These are phyloP conservation scores for Porcisia hertigi DNA, from an alignment of 208 protist genomes.

Conservation along the genomic window DNA sequence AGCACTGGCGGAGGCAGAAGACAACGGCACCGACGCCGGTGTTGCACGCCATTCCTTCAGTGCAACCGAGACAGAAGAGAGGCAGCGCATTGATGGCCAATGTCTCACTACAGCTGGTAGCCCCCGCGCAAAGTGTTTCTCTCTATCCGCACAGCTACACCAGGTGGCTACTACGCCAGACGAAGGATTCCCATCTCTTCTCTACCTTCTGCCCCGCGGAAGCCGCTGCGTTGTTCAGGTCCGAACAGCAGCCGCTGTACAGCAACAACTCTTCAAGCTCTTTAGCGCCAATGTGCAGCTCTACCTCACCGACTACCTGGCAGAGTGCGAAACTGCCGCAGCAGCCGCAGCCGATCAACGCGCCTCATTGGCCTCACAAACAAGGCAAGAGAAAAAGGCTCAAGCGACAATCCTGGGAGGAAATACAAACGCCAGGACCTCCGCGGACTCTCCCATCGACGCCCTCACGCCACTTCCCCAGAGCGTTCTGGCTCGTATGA, in stretches of 20 bases:
- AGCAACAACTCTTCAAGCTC: constrained; percentile 26
- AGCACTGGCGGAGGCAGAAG: background rate
- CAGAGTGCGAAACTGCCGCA: constrained; percentile 11
- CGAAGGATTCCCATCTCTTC: constrained; percentile 50
- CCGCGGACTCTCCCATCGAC: background rate
- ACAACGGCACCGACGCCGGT: background rate
- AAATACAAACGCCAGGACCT: background rate
- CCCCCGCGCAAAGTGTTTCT: constrained; percentile 14
- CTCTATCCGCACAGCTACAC: constrained; percentile 30
- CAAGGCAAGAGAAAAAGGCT: background rate
- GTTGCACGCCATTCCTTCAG: background rate
- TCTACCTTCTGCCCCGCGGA: constrained; percentile 45
- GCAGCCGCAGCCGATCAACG: background rate
- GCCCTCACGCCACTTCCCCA: constrained; percentile 28
- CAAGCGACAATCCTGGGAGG: background rate
- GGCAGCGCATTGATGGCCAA: constrained; percentile 7
- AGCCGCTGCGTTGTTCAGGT: constrained; percentile 28
- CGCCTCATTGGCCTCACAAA: background rate
- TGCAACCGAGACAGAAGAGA: constrained; percentile 8
- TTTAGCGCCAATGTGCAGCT: constrained; percentile 31
- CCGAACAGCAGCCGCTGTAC: constrained; percentile 23
- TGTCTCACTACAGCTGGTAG: background rate
- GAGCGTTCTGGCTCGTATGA: constrained; percentile 34
- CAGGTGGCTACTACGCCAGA: constrained; percentile 40
- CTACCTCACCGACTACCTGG: constrained; percentile 17